Conservation (phyloP, 2,329 filamentous ascomycete species). For the Phaeosphaeriaceae sp. region DNA sequence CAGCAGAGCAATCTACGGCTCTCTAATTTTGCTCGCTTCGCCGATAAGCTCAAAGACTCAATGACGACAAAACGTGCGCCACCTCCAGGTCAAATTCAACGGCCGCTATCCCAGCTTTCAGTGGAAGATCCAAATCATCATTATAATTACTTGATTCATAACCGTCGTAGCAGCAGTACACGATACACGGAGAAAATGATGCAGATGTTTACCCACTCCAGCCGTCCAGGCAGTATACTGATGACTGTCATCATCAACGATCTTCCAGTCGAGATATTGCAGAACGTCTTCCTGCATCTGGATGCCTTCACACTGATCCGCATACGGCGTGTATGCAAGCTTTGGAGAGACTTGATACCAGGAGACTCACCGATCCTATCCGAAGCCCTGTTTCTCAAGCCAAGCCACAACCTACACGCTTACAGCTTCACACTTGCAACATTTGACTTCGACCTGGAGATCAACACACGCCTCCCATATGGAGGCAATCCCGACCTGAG, state of each 20-base stretch:
- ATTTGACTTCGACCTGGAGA: constrained; percentile 8
- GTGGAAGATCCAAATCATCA: not conserved
- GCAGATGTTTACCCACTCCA: constrained; percentile 14
- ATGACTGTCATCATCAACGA: constrained; percentile 8
- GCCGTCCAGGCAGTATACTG: not conserved
- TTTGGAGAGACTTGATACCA: constrained; percentile 14
- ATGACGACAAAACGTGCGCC: constrained; percentile 19
- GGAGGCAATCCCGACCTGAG: not conserved
- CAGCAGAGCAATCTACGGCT: not conserved
- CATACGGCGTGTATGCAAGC: constrained; percentile 16
- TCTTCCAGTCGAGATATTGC: constrained; percentile 18
- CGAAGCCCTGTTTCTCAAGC: constrained; percentile 15
- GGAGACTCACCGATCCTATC: constrained; percentile 15
- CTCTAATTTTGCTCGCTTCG: constrained; percentile 21
- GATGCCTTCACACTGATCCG: constrained; percentile 17
- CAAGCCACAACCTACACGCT: constrained; percentile 10
- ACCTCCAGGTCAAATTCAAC: constrained; percentile 3
- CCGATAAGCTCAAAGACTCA: constrained; percentile 18
- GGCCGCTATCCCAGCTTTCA: constrained; percentile 5
- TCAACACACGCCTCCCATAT: not conserved
- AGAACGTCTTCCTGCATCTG: constrained; percentile 17
- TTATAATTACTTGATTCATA: constrained; percentile 4
- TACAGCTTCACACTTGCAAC: constrained; percentile 9
- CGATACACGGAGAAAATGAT: constrained; percentile 22
- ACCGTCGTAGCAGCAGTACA: constrained; percentile 20